phyloP scores from a whole-genome alignment of 108 stramenopile species.

The Conticribra guillardii region DNA sequence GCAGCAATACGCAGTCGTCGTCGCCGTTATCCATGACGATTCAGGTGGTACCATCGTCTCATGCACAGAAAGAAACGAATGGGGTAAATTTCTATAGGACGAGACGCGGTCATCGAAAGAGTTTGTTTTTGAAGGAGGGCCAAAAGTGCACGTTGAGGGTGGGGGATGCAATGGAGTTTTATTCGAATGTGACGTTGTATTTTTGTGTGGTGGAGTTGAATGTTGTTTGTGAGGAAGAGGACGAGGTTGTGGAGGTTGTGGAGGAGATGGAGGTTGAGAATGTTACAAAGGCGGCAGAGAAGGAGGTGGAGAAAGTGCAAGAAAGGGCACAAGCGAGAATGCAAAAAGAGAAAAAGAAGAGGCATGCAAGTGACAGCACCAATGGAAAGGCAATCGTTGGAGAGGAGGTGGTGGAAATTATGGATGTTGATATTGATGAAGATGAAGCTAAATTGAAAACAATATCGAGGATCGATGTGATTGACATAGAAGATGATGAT shows the following conservation, averaged over 20 bases:
- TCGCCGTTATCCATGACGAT: no score
- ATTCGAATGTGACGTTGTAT: conserved; percentile 6
- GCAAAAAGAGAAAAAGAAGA: no score
- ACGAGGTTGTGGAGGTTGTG: neutral
- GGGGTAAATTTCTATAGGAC: conserved; percentile 10
- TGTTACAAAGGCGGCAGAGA: neutral
- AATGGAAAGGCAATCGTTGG: neutral
- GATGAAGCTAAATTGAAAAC: neutral
- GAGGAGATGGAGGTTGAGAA: neutral
- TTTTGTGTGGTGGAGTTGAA: conserved; percentile 31
- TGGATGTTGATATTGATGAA: neutral
- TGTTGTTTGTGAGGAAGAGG: neutral
- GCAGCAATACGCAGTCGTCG: no score
- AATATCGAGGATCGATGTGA: no score
- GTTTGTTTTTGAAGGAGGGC: conserved; percentile 7
- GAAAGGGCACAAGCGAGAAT: no score
- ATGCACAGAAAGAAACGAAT: conserved; percentile 5
- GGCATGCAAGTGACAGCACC: no score
- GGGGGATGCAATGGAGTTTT: conserved; percentile 31
- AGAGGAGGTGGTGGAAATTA: neutral
- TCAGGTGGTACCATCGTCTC: neutral
- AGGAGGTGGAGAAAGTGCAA: neutral
- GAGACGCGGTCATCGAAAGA: conserved; percentile 2
- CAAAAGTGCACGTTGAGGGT: conserved; percentile 21
- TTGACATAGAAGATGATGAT: neutral